Evolutionary conservation across 2,329 filamentous ascomycete species (phyloP).

Genomic region (Colletotrichum sp.): DNA sequence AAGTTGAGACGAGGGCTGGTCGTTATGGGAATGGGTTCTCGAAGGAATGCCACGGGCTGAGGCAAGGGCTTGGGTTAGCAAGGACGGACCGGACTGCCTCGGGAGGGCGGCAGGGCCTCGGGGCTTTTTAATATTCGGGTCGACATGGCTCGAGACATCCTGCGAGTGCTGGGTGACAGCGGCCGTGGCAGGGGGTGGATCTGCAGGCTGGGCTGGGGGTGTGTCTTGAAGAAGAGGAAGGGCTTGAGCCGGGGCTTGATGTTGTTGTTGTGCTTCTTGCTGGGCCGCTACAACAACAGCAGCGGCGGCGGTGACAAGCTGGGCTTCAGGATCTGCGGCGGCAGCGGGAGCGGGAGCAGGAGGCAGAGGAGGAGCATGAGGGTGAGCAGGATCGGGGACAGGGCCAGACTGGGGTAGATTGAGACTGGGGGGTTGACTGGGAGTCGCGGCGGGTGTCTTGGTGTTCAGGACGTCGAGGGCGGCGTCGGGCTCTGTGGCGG

Average conservation of each 20-base stretch:
- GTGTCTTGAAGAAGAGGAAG: constrained; percentile 24
- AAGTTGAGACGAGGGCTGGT: neutral
- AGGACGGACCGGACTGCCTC: constrained; percentile 55
- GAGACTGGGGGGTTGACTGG: neutral
- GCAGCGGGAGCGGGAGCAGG: neutral
- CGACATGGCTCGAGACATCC: constrained; percentile 34
- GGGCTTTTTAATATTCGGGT: constrained; percentile 52
- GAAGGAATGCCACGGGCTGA: constrained; percentile 58
- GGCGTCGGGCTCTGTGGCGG: neutral
- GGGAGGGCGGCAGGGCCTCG: constrained; percentile 43
- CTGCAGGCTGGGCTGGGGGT: constrained; percentile 14
- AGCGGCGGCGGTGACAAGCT: neutral
- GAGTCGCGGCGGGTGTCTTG: neutral
- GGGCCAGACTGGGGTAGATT: neutral
- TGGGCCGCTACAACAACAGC: neutral
- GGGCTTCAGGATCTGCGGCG: neutral
- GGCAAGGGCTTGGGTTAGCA: constrained; percentile 63
- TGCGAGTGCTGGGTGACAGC: constrained; percentile 21
- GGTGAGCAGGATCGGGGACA: neutral
- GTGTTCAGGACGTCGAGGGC: neutral
- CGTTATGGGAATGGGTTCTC: constrained; percentile 10
- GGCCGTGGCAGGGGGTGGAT: constrained; percentile 23
- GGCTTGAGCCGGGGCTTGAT: constrained; percentile 23
- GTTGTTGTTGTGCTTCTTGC: constrained; percentile 4
- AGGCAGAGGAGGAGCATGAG: neutral